Evolutionary conservation across 2,329 filamentous ascomycete species (phyloP), one percentile per base, ranked within the genome.

Genomic region (Trichophaea hybrida): DNA sequence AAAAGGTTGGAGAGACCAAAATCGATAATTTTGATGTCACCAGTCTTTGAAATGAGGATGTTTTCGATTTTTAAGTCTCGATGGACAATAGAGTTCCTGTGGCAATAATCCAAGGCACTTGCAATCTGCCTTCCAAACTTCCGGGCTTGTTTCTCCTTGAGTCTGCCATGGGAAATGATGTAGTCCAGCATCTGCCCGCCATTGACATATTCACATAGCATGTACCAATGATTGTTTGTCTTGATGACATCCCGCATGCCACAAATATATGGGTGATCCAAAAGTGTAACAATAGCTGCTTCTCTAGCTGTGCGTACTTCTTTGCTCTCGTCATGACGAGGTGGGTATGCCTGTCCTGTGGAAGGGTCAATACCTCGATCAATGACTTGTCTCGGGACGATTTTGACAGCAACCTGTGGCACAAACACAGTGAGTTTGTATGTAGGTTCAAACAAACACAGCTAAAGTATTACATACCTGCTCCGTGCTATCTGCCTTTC

Each of bases 111-210:
- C 59, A 98, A 77, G 35, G 93, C 89, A 70, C 91, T 96, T 37
- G 91, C 89, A 66, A 98, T 97, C 74, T 98, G 93, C 44, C 93
- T 85, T 66, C 88, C 94, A 72, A 98, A 98, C 72, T 97, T 97
- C 69, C 93, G 84, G 6, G 93, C 93, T 73, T 95, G 91, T 74
- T 97, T 97, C 75, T 98, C 93, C 77, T 97, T 97, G 64, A 98
- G 77, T 69, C 94, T 87, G 60, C 91, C 93, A 70, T 98, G 93
- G 2, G 90, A 96, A 71, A 98, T 98, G 72, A 98, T 98, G 74
- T 97, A 98, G 75, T 98, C 93, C 63, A 98, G 82, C 93, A 98
- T 97, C 74, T 98, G 93, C 15, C 93, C 93, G 52, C 93, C 93
- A 70, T 98, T 96, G 73, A 98, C 93, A 72, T 93, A 96, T 75